A percentile compares a stretch with the other conserved stretches of the same genome.
Conservation (phyloP, 139 green algal species). For the Pedinophyceae sp. region DNA sequence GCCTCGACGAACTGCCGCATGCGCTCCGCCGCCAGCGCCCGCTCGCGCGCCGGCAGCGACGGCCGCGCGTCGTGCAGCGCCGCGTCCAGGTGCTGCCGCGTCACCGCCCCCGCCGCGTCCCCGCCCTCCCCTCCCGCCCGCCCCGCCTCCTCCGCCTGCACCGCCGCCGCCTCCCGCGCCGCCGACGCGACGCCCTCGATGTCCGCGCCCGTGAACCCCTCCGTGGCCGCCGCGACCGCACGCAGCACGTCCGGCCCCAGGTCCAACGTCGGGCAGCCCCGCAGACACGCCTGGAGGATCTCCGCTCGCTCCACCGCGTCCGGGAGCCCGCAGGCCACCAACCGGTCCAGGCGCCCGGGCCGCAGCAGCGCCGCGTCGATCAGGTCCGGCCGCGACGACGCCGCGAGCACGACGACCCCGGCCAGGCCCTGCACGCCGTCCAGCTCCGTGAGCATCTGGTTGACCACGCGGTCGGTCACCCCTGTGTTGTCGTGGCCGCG, state of each 20-base stretch:
- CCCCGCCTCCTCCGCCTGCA: constrained; percentile 17
- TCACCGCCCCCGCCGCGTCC: constrained; percentile 6
- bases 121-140: neutral
- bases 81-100: constrained; percentile 26
- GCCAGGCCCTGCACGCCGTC: constrained; percentile 83
- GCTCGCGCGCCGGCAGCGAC: constrained; percentile 37
- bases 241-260: constrained; percentile 30
- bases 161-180: constrained; percentile 60
- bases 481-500: constrained; percentile 87
- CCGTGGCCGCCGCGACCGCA: constrained; percentile 17
- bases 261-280: constrained; percentile 9
- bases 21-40: too few relatives aligned
- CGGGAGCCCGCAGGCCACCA: constrained; percentile 43
- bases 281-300: constrained; percentile 31
- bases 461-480: constrained; percentile 85
- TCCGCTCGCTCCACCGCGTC: constrained; percentile 2
- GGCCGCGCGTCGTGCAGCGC: constrained; percentile 30
- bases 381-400: constrained; percentile 76
- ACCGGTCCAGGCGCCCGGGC: constrained; percentile 61
- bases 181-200: constrained; percentile 57
- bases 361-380: constrained; percentile 84
- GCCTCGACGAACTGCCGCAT: too few relatives aligned
- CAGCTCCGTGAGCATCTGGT: constrained; percentile 95
- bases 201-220: constrained; percentile 54
- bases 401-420: constrained; percentile 80